Base-by-base conservation (phyloP, 306 rosid species). In the Arachis stenosperma region DNA sequence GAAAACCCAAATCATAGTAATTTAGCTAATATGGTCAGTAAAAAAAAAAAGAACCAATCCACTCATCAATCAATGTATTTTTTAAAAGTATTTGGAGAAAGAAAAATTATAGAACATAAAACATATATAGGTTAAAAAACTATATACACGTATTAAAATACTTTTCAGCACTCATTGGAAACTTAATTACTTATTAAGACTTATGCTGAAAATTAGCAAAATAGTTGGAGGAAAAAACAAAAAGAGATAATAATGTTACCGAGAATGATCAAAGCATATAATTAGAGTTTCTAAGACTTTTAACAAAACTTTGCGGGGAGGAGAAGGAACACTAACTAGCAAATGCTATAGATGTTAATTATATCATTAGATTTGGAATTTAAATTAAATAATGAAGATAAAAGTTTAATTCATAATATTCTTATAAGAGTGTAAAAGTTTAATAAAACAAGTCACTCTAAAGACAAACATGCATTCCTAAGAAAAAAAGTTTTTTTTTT, bases 261-360 rank as follows among this genome's bases (percentile, higher is more conserved):
- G 61, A 37, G 13, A 22, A 56, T 56, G 61, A 56, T 56, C 61
- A 22, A 56, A 56, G 36, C 60, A 54, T 27, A 10, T 27, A 69
- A 54, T 40, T 40, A 57, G 29, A 57, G 42, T 22, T 22, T 58
- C 6, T 30, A 29, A 58, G n/a, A 30, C 41, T 58, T 58, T 58
- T 9, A 8, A 29, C 14, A 41, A 55, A 17, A 37, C 10, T 52
- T 9, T 68, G 10, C 17, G 15, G 59, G 39, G 22, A 6, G 40
- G 37, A 50, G 17, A 39, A 40, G 59, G 73, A 50, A 67, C 37
- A 33, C 37, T 33, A 33, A 4, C 27, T 22, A 22, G 0, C 4
- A 33, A 33, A 0, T 33, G 58, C 7, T 10, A 1, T 12, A 50
- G 33, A 67, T 60, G 51, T 44, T 44, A 5, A 22, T 11, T 14